A percentile compares a stretch with the other conserved stretches of the same genome.
phyloP scores from a whole-genome alignment of 345 rosid genomes.

The Jatropha curcas region DNA sequence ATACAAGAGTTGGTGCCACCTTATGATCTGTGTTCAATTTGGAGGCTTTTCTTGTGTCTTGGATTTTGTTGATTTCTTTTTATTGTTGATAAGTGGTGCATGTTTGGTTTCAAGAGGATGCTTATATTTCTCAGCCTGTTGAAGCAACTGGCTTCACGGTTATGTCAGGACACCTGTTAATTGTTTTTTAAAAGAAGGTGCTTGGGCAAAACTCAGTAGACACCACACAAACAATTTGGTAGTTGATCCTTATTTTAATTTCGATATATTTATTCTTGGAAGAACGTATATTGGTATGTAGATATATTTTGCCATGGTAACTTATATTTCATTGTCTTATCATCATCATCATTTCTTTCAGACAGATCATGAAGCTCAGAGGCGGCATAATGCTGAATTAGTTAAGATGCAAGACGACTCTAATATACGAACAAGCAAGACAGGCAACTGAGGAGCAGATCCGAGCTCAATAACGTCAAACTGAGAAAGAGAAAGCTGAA shows the following conservation, averaged over 20 bases:
- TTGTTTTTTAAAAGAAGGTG: background rate
- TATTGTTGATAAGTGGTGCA: too few species aligned
- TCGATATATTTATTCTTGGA: background rate
- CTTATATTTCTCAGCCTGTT: background rate
- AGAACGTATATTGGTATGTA: background rate
- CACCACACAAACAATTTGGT: background rate
- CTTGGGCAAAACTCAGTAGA: too few species aligned
- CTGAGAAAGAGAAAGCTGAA: conserved; percentile 96
- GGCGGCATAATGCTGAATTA: conserved; percentile 72
- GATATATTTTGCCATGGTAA: background rate
- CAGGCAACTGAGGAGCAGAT: conserved; percentile 84
- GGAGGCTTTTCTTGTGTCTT: too few species aligned
- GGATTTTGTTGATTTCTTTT: too few species aligned
- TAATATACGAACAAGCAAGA: conserved; percentile 64
- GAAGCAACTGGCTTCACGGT: background rate
- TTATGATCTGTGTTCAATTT: too few species aligned
- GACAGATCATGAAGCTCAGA: conserved; percentile 96
- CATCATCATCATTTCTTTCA: conserved; percentile 33
- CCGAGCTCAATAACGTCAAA: conserved; percentile 91
- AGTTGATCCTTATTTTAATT: background rate
- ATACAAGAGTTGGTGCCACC: too few species aligned
- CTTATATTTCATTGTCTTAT: background rate
- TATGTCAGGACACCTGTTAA: background rate
- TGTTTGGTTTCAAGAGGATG: too few species aligned
- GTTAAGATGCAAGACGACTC: conserved; percentile 95